Base-by-base conservation (phyloP, 176 grass and related monocot genomes). In the Secale cereale region DNA sequence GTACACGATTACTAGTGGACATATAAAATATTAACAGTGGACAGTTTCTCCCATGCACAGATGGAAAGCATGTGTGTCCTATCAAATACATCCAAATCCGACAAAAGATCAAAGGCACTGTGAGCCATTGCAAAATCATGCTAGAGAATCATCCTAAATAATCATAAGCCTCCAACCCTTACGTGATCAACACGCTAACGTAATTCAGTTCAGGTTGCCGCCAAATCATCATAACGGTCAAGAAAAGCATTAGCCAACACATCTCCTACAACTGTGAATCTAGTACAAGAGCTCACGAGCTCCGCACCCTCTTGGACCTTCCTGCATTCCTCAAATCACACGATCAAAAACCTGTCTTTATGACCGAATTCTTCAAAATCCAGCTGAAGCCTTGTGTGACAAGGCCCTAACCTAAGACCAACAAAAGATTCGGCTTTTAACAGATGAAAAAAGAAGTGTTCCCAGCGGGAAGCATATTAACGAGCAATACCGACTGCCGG, bases 361-460 rank as follows among this genome's bases (percentile, higher is more conserved):
- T 22, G 22, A 65, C 43, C 30, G 23, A 78, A 83, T 76, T 86
- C 50, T 40, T 79, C 71, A 30, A 68, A 88, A 11, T 48, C 35
- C 22, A 46, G 20, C 59, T 41, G 45, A 79, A 23, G 63, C 65
- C 73, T 67, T 26, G n/a, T 0, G 1, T 7, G 12, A 46, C 48
- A 69, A 54, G 62, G 54, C 66, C 74, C 27, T 22, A 65, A 22
- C 74, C 27, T 22, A 65, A 22, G 70, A 40, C 71, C 33, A 5
- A 67, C 60, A 27, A 73, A 40, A 11, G 28, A 78, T 28, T 33
- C 8, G 8, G 5, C 37, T 65, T 76, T 68, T 74, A 41, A 83
- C 50, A 69, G 3, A 12, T 39, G 25, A 5, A 39, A 5, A 19
- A 35, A 32, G 23, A 67, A 17, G 22, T 60, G 22, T 73, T 86